Evolutionary conservation across 805 yeast species (phyloP), one percentile per base, ranked within the genome.

Genomic region (Limtongia smithiae): DNA sequence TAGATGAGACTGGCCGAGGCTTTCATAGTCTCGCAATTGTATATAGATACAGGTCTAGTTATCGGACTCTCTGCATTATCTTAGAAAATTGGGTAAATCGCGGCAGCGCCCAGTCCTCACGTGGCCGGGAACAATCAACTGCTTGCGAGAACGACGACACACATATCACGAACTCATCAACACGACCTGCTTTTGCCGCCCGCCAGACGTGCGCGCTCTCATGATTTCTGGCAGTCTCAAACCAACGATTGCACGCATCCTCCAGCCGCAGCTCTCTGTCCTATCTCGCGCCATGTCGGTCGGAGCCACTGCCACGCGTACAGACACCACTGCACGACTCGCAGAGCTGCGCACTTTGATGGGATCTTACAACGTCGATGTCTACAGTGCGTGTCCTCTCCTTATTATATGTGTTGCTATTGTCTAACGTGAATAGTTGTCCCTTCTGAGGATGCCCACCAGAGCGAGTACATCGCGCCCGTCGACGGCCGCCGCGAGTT

Each of bases 401-500:
- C 4, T 1, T 8, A 17, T 24, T 25, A 21, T 28, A 30, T 12
- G 11, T 8, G 18, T 18, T 8, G 24, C 17, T 12, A 22, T 12
- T 8, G 24, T 6, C 28, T 37, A 25, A 49, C 15, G 12, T 7
- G 27, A 4, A 2, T 24, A 58, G 62, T 80, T 24, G 78, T 86
- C 8, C 88, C 91, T 18, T 82, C 94, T 35, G 96, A 88, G 65
- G 98, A 91, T 64, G 95, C 86, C 60, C 98, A 91, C 66, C 91
- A 85, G 66, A 81, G 90, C 24, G 98, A 91, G 69, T 90, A 90
- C 61, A 91, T 91, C 6, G 77, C 93, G 0, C 70, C 76, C 1
- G 79, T 83, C 12, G 97, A 91, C 65, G 86, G 83, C 64, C 78
- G 96, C 59, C 74, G 97, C 49, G 83, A 79, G 46, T 91, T 76